These are phyloP conservation scores for Dalechampia spathulata DNA, from an alignment of 441 rosid species.

Conservation along the genomic window DNA sequence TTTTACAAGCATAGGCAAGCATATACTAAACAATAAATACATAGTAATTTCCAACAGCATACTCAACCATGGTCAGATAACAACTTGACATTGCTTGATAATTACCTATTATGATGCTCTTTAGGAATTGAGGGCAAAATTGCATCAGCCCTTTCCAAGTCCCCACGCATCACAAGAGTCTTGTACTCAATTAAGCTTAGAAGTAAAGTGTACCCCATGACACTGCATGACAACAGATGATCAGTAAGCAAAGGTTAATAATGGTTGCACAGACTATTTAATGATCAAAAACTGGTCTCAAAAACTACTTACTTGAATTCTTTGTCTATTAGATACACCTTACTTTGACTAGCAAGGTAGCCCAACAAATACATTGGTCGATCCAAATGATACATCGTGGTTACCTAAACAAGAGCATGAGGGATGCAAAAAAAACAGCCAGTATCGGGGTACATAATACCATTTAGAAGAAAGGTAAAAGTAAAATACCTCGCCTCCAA, in stretches of 20 bases:
- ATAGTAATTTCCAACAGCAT: too few species aligned
- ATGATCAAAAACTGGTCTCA: constrained; percentile 9
- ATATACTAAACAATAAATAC: too few species aligned
- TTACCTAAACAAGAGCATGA: constrained; percentile 46
- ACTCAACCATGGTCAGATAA: too few species aligned
- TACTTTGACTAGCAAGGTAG: constrained; percentile 93
- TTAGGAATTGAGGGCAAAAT: constrained; percentile 89
- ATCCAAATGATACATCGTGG: constrained; percentile 97
- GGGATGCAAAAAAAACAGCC: constrained; percentile 7
- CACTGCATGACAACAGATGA: constrained; percentile 41
- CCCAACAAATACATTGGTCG: constrained; percentile 99
- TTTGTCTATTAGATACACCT: constrained; percentile 92
- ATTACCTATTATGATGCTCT: constrained; percentile 90
- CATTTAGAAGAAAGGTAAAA: constrained; percentile 11
- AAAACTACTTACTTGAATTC: constrained; percentile 81
- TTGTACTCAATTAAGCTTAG: constrained; percentile 98
- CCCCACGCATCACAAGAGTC: constrained; percentile 99
- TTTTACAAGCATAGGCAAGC: too few species aligned
- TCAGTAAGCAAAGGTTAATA: constrained; percentile 10
- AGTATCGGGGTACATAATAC: constrained; percentile 1
- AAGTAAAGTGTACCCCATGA: constrained; percentile 94
- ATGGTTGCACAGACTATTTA: constrained; percentile 2
- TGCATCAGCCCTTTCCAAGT: constrained; percentile 79
- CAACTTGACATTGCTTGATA: constrained; percentile 1
- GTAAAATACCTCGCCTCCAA: constrained; percentile 89